Percentiles rank a stretch among this genome's conserved stretches.
phyloP scores from a whole-genome alignment of 768 basidiomycete genomes.

The Leccinum variicolor region DNA sequence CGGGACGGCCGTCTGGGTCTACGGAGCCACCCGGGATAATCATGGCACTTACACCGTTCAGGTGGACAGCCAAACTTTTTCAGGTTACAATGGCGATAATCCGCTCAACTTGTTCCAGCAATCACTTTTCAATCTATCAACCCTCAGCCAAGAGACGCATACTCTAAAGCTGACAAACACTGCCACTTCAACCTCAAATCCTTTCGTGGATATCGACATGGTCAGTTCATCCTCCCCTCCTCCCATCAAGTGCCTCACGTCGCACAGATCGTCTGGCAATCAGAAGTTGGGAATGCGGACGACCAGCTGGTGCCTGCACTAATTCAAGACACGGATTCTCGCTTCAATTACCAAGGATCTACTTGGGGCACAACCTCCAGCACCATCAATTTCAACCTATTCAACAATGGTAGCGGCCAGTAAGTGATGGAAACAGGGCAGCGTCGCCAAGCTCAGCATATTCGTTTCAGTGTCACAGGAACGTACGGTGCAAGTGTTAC shows the following conservation, averaged over 20 bases:
- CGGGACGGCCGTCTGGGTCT: constrained; percentile 47
- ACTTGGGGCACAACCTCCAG: constrained; percentile 34
- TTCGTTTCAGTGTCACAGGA: constrained; percentile 32
- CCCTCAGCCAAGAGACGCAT: constrained; percentile 36
- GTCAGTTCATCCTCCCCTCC: constrained; percentile 14
- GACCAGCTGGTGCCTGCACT: constrained; percentile 14
- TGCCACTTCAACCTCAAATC: constrained; percentile 33
- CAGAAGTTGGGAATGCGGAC: constrained; percentile 18
- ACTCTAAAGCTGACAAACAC: constrained; percentile 32
- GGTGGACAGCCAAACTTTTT: constrained; percentile 35
- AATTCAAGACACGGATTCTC: constrained; percentile 36
- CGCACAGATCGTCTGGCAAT: constrained; percentile 29
- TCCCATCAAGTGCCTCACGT: not conserved
- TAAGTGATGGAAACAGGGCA: constrained; percentile 8
- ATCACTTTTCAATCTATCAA: constrained; percentile 35
- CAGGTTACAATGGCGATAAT: constrained; percentile 28
- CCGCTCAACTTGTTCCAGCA: constrained; percentile 44
- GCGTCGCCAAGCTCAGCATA: not conserved
- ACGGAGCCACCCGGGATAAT: constrained; percentile 46
- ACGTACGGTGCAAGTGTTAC: constrained; percentile 33
- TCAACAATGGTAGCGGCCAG: constrained; percentile 44
- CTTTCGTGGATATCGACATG: constrained; percentile 47
- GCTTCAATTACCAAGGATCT: constrained; percentile 37
- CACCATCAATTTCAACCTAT: constrained; percentile 35
- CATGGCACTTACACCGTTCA: constrained; percentile 44